Base-by-base conservation (phyloP, 2,329 filamentous ascomycete species). In the Pseudogymnoascus sp. region DNA sequence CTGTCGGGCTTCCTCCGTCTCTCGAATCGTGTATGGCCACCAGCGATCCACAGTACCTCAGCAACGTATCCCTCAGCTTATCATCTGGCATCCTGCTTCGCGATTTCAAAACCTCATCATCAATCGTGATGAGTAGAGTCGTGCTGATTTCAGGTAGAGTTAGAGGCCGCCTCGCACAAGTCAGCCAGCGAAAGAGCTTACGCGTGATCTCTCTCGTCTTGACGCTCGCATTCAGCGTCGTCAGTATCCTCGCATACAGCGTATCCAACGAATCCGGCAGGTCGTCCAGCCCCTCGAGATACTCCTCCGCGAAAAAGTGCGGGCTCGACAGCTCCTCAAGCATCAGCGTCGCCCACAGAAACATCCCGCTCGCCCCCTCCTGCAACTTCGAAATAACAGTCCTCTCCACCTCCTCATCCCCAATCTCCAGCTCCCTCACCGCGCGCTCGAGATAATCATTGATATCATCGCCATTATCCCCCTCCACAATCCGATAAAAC, bases 261-360 rank as follows among this genome's bases (percentile, higher is more conserved):
- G 46, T 9, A 23, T 53, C 46, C 46, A 53, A 31, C 7, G 46
- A 53, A n/a, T 53, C 46, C 15, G 46, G 46, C 9, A 53, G 23
- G 46, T 53, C 46, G 15, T 53, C 46, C 7, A 53, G 7, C 4
- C 46, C 46, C 15, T 53, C 46, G 15, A 53, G 46, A 53, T 53
- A 53, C 23, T 53, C 46, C 9, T 53, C 46, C n/a, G 46, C 46
- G 10, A 53, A 53, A 11, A 53, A 53, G 17, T 53, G 46, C 46
- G 46, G 46, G 26, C 46, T 53, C 23, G 46, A 53, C 15, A 64
- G 37, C 19, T 64, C 62, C 6, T 62, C 59, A 4, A 64, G 23
- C 19, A 64, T 35, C 26, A 64, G 62, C 15, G 33, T 61, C 10
- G 62, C 62, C 42, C 46, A 64, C 7, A 64, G 29, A 50, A 64